Conservation (phyloP, 2,329 filamentous ascomycete genomes). For the Monosporascus sp. region DNA sequence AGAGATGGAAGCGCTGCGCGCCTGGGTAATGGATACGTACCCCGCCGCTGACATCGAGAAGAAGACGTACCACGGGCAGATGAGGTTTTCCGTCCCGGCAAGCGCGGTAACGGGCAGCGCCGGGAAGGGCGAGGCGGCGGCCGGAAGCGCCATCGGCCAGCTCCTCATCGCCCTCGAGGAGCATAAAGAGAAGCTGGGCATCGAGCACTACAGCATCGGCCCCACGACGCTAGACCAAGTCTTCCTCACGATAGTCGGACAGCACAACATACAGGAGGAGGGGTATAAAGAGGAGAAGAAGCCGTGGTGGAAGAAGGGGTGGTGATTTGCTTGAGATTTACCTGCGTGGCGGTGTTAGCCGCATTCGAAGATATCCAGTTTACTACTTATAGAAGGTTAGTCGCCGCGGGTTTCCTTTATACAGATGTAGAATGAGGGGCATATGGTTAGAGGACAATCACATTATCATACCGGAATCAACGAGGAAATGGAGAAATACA, state of each 20-base stretch:
- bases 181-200: slow-evolving; percentile 59
- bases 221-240: slow-evolving; percentile 88
- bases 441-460: too few species aligned
- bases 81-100: slow-evolving; percentile 73
- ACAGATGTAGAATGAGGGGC: not conserved
- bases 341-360: too few species aligned
- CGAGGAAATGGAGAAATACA: too few species aligned
- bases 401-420: not conserved
- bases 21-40: slow-evolving; percentile 60
- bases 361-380: too few species aligned
- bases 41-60: slow-evolving; percentile 63
- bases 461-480: too few species aligned
- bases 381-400: too few species aligned
- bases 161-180: slow-evolving; percentile 71
- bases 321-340: not conserved
- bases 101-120: slow-evolving; percentile 27
- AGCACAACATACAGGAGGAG: slow-evolving; percentile 75
- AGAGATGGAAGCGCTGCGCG: slow-evolving; percentile 61
- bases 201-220: slow-evolving; percentile 82
- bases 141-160: slow-evolving; percentile 54
- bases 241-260: slow-evolving; percentile 77
- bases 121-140: not conserved
- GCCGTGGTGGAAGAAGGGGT: slow-evolving; percentile 17
- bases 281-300: slow-evolving; percentile 23
- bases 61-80: slow-evolving; percentile 77